Base-by-base conservation (phyloP, 2,329 filamentous ascomycete genomes). In the Parastagonospora nodorum region DNA sequence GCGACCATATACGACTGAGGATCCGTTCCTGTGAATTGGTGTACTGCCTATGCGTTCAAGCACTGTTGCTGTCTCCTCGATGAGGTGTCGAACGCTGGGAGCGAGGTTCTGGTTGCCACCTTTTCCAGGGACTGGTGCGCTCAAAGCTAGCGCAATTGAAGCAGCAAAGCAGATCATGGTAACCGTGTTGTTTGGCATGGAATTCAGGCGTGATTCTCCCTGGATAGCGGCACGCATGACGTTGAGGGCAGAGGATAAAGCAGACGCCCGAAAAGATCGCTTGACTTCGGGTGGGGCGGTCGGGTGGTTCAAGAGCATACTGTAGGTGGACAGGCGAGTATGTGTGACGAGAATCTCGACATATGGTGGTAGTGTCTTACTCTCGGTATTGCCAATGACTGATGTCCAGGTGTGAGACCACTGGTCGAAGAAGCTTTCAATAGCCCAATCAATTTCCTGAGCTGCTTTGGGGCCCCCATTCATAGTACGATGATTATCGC, bases 161-260 rank as follows among this genome's bases (percentile, higher is more conserved):
- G 66, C 71, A 0, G 88, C 87, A 57, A 89, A 90, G 1, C 87
- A 88, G 10, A 90, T 88, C 88, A 90, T 90, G 57, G 90, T 88
- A 48, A 87, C 83, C 0, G 88, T 89, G 60, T 90, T 90, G 70
- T 90, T 90, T 0, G 88, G 88, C 87, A 90, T 90, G 0, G 87
- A 89, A 48, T 85, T 85, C 0, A 90, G 78, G 53, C 87, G 82
- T 0, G 80, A 76, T 64, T 90, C 88, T 30, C 87, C 87, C 68
- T 89, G 87, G 5, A 90, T 88, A 0, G 87, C 87, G 1, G 85
- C 86, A 16, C 88, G 83, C 78, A 90, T 83, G 4, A 90, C 88
- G 50, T 89, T 89, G n/a, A 90, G 72, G 0, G 88, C 86, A 0
- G 87, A 88, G 0, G 87, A 88, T 0, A 90, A 78, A 1, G 87